A percentile compares a stretch with the other conserved stretches of the same genome.
Conservation (phyloP, 2,329 filamentous ascomycete genomes). For the Aureobasidium pullulans region DNA sequence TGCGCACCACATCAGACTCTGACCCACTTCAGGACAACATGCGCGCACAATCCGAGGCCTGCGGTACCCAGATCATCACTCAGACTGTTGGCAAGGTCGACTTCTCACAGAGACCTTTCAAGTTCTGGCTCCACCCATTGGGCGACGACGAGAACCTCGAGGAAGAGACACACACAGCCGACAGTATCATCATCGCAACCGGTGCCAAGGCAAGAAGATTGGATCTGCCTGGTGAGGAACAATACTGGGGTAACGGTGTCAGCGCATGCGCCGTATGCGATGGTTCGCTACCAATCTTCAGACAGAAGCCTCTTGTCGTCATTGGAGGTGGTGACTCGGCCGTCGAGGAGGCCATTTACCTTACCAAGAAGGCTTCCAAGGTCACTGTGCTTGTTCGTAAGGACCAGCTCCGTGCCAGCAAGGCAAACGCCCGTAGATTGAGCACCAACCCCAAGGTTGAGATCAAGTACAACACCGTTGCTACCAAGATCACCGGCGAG, state of each 20-base stretch:
- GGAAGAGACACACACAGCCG: constrained; percentile 70
- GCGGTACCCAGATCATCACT: constrained; percentile 86
- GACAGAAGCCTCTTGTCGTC: constrained; percentile 89
- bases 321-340: constrained; percentile 96
- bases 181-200: constrained; percentile 88
- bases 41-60: constrained; percentile 82
- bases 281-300: constrained; percentile 93
- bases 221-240: constrained; percentile 77
- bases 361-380: constrained; percentile 94
- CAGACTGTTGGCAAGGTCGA: constrained; percentile 90
- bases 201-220: constrained; percentile 86
- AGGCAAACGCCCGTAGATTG: constrained; percentile 84
- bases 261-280: constrained; percentile 97
- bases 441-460: constrained; percentile 81
- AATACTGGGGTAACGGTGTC: constrained; percentile 96
- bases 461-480: constrained; percentile 76
- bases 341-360: constrained; percentile 92
- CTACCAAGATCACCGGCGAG: constrained; percentile 77
- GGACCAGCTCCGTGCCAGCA: constrained; percentile 78
- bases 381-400: constrained; percentile 89
- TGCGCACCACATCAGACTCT: neutral
- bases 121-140: constrained; percentile 64
- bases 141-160: constrained; percentile 72
- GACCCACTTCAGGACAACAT: constrained; percentile 57
- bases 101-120: constrained; percentile 76